Conservation (phyloP, 1,284 basidiomycete genomes). For the Cystodermella granulosa region DNA sequence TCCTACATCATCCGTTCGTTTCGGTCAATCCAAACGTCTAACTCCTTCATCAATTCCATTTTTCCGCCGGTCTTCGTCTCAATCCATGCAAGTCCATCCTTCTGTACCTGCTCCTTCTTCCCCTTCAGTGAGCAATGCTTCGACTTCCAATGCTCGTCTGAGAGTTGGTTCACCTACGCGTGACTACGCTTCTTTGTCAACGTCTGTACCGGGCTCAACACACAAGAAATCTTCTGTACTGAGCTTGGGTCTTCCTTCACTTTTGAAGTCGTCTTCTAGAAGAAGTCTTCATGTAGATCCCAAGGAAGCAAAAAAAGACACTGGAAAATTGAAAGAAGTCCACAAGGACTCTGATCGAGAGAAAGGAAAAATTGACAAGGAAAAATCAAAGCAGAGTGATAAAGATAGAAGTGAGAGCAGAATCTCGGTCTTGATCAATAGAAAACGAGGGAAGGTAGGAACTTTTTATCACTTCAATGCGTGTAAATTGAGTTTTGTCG, state of each 20-base stretch:
- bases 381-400: slow-evolving; percentile 67
- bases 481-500: slow-evolving; percentile 14
- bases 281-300: slow-evolving; percentile 73
- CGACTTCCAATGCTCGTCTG: slow-evolving; percentile 39
- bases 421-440: slow-evolving; percentile 81
- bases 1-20: slow-evolving; percentile 60
- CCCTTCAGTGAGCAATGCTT: slow-evolving; percentile 47
- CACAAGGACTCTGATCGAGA: slow-evolving; percentile 46
- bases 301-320: slow-evolving; percentile 54
- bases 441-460: slow-evolving; percentile 86
- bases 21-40: slow-evolving; percentile 69
- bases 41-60: slow-evolving; percentile 95
- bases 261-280: slow-evolving; percentile 80
- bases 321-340: slow-evolving; percentile 38
- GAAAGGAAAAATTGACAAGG: slow-evolving; percentile 55
- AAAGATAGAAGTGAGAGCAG: slow-evolving; percentile 81
- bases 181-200: slow-evolving; percentile 50
- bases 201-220: slow-evolving; percentile 52
- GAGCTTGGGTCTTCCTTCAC: slow-evolving; percentile 70
- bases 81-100: slow-evolving; percentile 67
- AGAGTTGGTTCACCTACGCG: slow-evolving; percentile 50
- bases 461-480: slow-evolving; percentile 11
- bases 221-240: slow-evolving; percentile 74
- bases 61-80: slow-evolving; percentile 87
- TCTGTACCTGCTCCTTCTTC: slow-evolving; percentile 44